Percentiles rank a stretch among this genome's conserved stretches.
Conservation (phyloP, 345 rosid species). For the Angophora floribunda region DNA sequence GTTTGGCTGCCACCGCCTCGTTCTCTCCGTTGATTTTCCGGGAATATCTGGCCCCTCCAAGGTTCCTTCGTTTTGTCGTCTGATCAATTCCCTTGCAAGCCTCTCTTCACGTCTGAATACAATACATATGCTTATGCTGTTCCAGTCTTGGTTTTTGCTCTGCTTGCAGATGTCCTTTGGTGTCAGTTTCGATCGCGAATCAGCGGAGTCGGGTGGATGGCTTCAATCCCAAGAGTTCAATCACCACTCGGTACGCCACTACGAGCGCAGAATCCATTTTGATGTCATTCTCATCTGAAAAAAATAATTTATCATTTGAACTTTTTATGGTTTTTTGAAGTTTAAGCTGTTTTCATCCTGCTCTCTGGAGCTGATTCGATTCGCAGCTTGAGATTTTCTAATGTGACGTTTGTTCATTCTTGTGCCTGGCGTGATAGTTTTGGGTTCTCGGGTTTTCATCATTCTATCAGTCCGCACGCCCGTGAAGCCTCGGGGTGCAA, state of each 20-base stretch:
- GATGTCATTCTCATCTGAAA: background rate
- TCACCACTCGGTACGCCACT: background rate
- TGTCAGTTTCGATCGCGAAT: background rate
- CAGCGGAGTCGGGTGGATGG: background rate
- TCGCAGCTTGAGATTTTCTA: background rate
- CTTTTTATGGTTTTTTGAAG: background rate
- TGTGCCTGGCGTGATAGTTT: background rate
- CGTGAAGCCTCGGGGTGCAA: background rate
- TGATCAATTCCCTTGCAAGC: background rate
- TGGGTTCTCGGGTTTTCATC: background rate
- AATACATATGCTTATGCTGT: background rate
- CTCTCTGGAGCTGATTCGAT: background rate
- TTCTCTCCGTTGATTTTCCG: conserved; percentile 3
- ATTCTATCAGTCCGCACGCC: background rate
- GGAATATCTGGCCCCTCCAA: background rate
- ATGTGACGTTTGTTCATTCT: background rate
- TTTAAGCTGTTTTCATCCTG: background rate
- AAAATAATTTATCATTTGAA: background rate
- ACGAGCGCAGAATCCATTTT: background rate
- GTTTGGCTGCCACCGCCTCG: background rate
- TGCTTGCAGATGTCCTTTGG: background rate
- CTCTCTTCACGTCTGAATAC: background rate
- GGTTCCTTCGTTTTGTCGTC: background rate
- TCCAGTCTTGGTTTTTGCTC: background rate
- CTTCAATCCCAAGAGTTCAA: background rate